A percentile compares a stretch with the other conserved stretches of the same genome.
Evolutionary conservation across 345 rosid genomes (phyloP).

Genomic region (Microthlaspi erraticum): DNA sequence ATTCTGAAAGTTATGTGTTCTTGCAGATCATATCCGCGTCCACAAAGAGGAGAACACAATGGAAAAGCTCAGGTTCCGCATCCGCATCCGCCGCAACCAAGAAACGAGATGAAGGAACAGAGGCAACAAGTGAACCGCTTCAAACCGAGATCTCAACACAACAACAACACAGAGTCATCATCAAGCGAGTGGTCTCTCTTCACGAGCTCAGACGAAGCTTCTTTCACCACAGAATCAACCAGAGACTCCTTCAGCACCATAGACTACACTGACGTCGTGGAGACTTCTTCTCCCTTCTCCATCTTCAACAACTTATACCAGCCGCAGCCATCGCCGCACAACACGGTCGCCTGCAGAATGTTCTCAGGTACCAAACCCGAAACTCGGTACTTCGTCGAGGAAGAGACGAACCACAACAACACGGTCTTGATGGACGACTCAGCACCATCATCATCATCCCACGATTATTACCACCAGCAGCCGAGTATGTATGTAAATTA

Average conservation of each 20-base stretch:
- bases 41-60: constrained; percentile 45
- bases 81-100: constrained; percentile 17
- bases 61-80: constrained; percentile 51
- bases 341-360: constrained; percentile 63
- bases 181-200: constrained; percentile 88
- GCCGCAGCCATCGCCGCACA: constrained; percentile 48
- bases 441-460: constrained; percentile 7
- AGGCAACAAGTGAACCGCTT: constrained; percentile 46
- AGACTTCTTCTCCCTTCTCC: constrained; percentile 52
- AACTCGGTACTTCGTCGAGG: constrained; percentile 58
- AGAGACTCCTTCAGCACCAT: constrained; percentile 83
- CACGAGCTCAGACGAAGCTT: constrained; percentile 91
- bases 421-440: constrained; percentile 34
- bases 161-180: constrained; percentile 55
- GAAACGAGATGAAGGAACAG: constrained; percentile 51
- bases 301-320: constrained; percentile 55
- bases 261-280: constrained; percentile 64
- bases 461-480: constrained; percentile 42
- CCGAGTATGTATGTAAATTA: constrained; percentile 51
- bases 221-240: constrained; percentile 87
- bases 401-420: constrained; percentile 41
- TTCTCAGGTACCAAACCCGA: constrained; percentile 55
- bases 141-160: constrained; percentile 41
- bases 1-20: background rate
- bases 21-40: constrained; percentile 73